phyloP scores from a whole-genome alignment of 2,329 filamentous ascomycete species.

The Fusarium concolor region DNA sequence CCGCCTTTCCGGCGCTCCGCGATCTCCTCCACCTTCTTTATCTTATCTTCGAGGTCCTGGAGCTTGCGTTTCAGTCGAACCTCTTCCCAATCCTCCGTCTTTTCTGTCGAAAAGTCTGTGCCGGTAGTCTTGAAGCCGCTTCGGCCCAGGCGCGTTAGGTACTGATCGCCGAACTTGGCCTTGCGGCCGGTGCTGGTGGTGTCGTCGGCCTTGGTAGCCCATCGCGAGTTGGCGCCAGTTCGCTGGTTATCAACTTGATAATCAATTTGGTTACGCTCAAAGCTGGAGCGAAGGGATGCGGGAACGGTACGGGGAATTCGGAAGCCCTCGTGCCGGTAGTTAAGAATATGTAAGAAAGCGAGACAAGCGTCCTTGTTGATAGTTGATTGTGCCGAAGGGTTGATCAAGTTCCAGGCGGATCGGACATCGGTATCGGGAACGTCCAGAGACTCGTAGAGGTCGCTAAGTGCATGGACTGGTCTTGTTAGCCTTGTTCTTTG shows the following conservation, averaged over 20 bases:
- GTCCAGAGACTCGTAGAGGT: conserved; percentile 85
- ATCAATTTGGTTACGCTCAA: conserved; percentile 96
- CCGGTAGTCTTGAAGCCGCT: conserved; percentile 83
- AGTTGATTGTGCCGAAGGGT: conserved; percentile 82
- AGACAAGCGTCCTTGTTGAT: conserved; percentile 96
- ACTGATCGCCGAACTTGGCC: conserved; percentile 97
- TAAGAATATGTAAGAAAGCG: conserved; percentile 96
- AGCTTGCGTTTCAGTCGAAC: conserved; percentile 94
- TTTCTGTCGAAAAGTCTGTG: conserved; percentile 88
- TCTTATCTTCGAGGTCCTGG: conserved; percentile 87
- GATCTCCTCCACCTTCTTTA: conserved; percentile 82
- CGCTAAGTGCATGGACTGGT: conserved; percentile 79
- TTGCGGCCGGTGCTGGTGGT: conserved; percentile 88
- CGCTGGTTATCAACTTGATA: conserved; percentile 87
- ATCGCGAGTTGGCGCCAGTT: conserved; percentile 74
- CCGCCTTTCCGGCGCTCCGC: conserved; percentile 72
- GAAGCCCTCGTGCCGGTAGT: conserved; percentile 94
- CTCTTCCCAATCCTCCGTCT: conserved; percentile 97
- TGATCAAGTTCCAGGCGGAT: conserved; percentile 97
- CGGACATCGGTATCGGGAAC: conserved; percentile 83
- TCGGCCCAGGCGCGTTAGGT: conserved; percentile 89
- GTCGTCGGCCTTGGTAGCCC: conserved; percentile 83
- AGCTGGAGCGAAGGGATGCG: conserved; percentile 87
- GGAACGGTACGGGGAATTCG: conserved; percentile 93
- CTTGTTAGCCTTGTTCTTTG: conserved; percentile 21